phyloP scores from a whole-genome alignment of 129 eudicot species.

The Helichrysum umbraculigerum region DNA sequence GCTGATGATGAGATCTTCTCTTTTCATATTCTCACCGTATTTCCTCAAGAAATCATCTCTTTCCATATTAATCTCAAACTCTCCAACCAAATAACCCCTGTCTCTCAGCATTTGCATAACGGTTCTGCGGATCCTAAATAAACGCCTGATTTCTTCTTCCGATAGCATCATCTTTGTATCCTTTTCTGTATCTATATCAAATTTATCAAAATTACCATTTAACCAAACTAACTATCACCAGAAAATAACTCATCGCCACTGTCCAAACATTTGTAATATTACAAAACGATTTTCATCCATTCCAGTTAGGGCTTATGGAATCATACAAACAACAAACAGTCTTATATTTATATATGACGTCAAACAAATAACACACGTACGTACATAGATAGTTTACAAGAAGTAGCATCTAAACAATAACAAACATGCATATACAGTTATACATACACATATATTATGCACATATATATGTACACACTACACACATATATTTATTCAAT shows the following conservation, averaged over 20 bases:
- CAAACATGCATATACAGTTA: too few species aligned
- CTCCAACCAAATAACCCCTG: slow-evolving; percentile 67
- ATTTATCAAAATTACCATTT: neutral
- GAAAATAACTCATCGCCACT: neutral
- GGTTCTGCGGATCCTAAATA: slow-evolving; percentile 63
- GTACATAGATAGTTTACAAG: neutral
- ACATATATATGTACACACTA: neutral
- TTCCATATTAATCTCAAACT: slow-evolving; percentile 59
- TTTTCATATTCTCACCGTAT: slow-evolving; percentile 73
- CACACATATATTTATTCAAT: neutral
- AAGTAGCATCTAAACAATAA: too few species aligned
- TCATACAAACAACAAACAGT: neutral
- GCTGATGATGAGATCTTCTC: slow-evolving; percentile 69
- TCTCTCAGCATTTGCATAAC: slow-evolving; percentile 79
- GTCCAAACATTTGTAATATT: neutral
- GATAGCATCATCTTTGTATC: slow-evolving; percentile 42
- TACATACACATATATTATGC: too few species aligned
- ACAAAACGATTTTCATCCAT: neutral
- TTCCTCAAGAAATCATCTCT: slow-evolving; percentile 49
- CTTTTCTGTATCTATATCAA: slow-evolving; percentile 9
- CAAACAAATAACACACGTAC: neutral
- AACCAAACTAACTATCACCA: slow-evolving; percentile 14
- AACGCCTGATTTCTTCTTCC: slow-evolving; percentile 61
- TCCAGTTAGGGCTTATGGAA: neutral
- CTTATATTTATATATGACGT: neutral